A percentile compares a stretch with the other conserved stretches of the same genome.
These are phyloP conservation scores for Sherardia arvensis DNA, from an alignment of 257 asterid species.

Conservation along the genomic window DNA sequence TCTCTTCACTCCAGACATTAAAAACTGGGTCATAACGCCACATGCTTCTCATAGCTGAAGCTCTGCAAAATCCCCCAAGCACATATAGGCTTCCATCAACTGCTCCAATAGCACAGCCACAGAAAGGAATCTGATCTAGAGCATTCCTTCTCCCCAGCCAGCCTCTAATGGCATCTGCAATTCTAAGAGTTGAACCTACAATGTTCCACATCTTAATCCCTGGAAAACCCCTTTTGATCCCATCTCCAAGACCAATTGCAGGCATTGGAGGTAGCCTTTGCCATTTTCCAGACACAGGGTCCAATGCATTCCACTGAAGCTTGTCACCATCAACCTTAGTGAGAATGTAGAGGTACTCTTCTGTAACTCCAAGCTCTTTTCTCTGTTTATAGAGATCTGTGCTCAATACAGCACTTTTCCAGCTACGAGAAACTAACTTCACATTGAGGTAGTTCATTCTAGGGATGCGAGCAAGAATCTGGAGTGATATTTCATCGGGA, in stretches of 20 bases:
- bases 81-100: slow-evolving; percentile 71
- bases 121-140: slow-evolving; percentile 56
- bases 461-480: slow-evolving; percentile 75
- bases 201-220: slow-evolving; percentile 53
- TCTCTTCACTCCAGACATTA: slow-evolving; percentile 64
- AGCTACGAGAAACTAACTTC: slow-evolving; percentile 56
- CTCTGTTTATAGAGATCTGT: slow-evolving; percentile 54
- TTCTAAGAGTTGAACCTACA: slow-evolving; percentile 34
- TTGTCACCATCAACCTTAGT: slow-evolving; percentile 49
- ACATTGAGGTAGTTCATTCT: slow-evolving; percentile 41
- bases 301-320: slow-evolving; percentile 73
- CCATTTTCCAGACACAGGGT: slow-evolving; percentile 61
- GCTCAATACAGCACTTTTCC: slow-evolving; percentile 63
- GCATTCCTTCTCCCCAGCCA: slow-evolving; percentile 60
- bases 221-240: slow-evolving; percentile 31
- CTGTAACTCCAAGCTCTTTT: slow-evolving; percentile 59
- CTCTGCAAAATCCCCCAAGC: slow-evolving; percentile 70
- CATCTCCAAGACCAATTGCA: slow-evolving; percentile 29
- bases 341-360: slow-evolving; percentile 78
- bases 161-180: slow-evolving; percentile 56
- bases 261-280: slow-evolving; percentile 79
- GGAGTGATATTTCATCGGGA: slow-evolving; percentile 79
- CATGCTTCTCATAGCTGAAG: slow-evolving; percentile 44
- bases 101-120: slow-evolving; percentile 83
- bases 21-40: slow-evolving; percentile 67